These are phyloP conservation scores for Aspergillus hortae DNA, from an alignment of 2,329 filamentous ascomycete species.

Conservation along the genomic window DNA sequence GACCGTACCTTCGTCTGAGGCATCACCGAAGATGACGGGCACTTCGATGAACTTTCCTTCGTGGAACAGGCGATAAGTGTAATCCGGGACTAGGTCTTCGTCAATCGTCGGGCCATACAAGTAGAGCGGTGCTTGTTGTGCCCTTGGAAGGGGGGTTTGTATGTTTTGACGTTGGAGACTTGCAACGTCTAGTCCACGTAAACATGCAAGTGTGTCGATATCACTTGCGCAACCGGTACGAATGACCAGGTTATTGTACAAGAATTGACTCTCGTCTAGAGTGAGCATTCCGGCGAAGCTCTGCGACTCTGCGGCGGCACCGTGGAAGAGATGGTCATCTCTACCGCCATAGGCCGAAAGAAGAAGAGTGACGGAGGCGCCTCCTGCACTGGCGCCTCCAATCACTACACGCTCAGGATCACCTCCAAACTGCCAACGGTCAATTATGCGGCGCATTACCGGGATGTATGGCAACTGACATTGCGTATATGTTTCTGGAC, in stretches of 20 bases:
- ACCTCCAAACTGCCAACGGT: slow-evolving; percentile 58
- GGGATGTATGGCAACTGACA: slow-evolving; percentile 25
- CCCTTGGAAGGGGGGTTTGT: slow-evolving; percentile 45
- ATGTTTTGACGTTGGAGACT: slow-evolving; percentile 46
- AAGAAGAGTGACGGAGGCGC: slow-evolving; percentile 60
- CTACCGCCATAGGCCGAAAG: slow-evolving; percentile 53
- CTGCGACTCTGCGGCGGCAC: slow-evolving; percentile 53
- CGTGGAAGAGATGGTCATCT: slow-evolving; percentile 50
- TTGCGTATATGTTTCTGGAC: slow-evolving; percentile 60
- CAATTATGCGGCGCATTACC: neutral
- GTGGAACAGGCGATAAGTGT: slow-evolving; percentile 48
- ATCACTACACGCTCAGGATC: slow-evolving; percentile 65
- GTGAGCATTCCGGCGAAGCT: slow-evolving; percentile 51
- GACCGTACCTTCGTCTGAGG: slow-evolving; percentile 63
- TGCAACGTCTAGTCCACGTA: slow-evolving; percentile 44
- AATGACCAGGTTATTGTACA: slow-evolving; percentile 50
- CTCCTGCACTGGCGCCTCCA: slow-evolving; percentile 67
- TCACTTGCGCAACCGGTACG: slow-evolving; percentile 45
- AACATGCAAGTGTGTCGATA: slow-evolving; percentile 46
- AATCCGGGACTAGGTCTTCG: slow-evolving; percentile 48
- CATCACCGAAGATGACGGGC: slow-evolving; percentile 56
- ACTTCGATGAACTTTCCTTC: slow-evolving; percentile 50
- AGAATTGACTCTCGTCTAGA: slow-evolving; percentile 47
- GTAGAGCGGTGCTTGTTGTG: slow-evolving; percentile 43
- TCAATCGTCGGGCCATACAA: slow-evolving; percentile 53